Percentiles rank a stretch among this genome's conserved stretches.
phyloP scores from a whole-genome alignment of 2,329 filamentous ascomycete species.

The Trichophyton simii region DNA sequence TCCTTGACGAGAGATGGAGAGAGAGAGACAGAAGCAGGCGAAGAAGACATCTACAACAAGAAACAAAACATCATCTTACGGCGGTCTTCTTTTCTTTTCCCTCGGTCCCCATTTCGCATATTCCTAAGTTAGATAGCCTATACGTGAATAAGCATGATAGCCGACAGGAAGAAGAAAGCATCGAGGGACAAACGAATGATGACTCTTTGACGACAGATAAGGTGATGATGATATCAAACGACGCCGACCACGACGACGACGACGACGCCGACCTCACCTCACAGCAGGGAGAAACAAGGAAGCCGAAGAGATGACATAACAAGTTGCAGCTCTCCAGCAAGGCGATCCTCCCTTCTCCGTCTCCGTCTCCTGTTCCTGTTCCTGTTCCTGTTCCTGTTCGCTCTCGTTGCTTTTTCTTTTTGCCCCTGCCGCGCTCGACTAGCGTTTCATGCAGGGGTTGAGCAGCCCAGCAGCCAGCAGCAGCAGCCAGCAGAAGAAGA shows the following conservation, averaged over 20 bases:
- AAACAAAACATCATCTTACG: neutral
- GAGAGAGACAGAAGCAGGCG: neutral
- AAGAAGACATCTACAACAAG: too few relatives aligned
- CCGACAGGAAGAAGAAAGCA: neutral
- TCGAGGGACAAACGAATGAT: neutral
- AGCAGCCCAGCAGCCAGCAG: neutral
- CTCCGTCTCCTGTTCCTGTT: neutral
- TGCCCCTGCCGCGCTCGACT: neutral
- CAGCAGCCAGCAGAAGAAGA: too few relatives aligned
- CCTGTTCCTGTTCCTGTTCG: neutral
- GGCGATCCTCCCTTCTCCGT: neutral
- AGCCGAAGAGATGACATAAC: neutral
- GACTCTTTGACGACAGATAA: neutral
- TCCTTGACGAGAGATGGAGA: neutral
- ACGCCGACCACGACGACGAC: neutral
- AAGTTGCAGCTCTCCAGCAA: neutral
- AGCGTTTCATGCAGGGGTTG: conserved; percentile 1
- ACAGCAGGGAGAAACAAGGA: neutral
- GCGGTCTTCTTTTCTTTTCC: neutral
- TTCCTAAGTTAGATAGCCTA: neutral
- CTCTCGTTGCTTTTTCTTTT: neutral
- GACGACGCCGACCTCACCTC: neutral
- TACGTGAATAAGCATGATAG: neutral
- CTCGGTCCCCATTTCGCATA: neutral
- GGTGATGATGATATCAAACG: neutral